Percentiles rank a stretch among this genome's conserved stretches.
These are phyloP conservation scores for Porcisia deanei DNA, from an alignment of 208 protist species.

Conservation along the genomic window DNA sequence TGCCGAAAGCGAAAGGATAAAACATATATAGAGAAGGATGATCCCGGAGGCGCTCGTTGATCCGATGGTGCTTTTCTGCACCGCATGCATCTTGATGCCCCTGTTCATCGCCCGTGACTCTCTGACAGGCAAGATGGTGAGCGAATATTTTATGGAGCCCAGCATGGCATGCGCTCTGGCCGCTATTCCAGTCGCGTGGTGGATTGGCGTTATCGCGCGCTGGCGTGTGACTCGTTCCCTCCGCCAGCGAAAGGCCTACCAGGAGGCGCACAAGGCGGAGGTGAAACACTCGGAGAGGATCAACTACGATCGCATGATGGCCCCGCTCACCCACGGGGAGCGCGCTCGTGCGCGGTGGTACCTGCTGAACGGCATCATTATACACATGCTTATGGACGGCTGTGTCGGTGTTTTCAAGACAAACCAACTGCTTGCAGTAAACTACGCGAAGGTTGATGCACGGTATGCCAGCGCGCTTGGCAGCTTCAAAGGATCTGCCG, in stretches of 20 bases:
- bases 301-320: constrained; percentile 35
- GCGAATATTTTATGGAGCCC: constrained; percentile 55
- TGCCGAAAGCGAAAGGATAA: background rate
- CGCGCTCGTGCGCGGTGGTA: constrained; percentile 75
- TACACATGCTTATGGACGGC: constrained; percentile 78
- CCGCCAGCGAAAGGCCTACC: constrained; percentile 10
- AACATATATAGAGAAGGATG: constrained; percentile 6
- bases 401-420: constrained; percentile 69
- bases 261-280: constrained; percentile 14
- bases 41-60: constrained; percentile 58
- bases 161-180: constrained; percentile 43
- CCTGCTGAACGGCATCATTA: constrained; percentile 73
- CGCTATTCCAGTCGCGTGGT: constrained; percentile 33
- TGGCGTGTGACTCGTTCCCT: constrained; percentile 23
- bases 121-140: constrained; percentile 35
- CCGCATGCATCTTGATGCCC: constrained; percentile 49
- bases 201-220: constrained; percentile 33
- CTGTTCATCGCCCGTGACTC: constrained; percentile 35
- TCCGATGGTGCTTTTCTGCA: constrained; percentile 68
- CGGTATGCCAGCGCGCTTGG: constrained; percentile 56
- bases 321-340: constrained; percentile 49
- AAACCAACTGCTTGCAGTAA: constrained; percentile 51
- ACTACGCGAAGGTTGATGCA: constrained; percentile 71
- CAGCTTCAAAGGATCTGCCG: constrained; percentile 43
- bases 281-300: constrained; percentile 10